phyloP scores from a whole-genome alignment of 148 eudicot species.

The Talinum fruticosum region DNA sequence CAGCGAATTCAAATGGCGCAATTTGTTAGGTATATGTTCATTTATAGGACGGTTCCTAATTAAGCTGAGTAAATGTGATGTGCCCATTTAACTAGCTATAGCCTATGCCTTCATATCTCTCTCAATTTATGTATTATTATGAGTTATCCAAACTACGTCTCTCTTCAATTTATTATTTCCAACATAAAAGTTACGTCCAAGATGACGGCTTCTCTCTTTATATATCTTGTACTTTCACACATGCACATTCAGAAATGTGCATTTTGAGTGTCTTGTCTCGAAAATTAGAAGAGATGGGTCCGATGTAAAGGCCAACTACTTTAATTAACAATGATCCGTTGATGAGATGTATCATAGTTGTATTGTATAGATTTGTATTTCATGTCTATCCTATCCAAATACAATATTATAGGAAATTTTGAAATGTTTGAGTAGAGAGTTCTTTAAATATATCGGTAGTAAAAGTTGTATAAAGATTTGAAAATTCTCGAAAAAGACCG shows the following conservation, averaged over 20 bases:
- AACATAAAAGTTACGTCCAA: neutral
- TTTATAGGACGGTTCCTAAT: conserved; percentile 8
- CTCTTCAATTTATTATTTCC: neutral
- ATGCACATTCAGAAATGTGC: neutral
- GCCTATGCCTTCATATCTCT: neutral
- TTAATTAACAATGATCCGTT: too few relatives aligned
- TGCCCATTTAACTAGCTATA: neutral
- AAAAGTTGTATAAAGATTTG: too few relatives aligned
- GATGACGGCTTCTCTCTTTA: neutral
- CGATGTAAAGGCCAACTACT: too few relatives aligned
- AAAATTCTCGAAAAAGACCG: too few relatives aligned
- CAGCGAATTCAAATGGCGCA: neutral
- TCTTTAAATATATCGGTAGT: too few relatives aligned
- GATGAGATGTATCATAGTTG: too few relatives aligned
- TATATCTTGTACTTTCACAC: neutral
- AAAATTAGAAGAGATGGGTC: too few relatives aligned
- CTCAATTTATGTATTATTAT: neutral
- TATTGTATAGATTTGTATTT: too few relatives aligned
- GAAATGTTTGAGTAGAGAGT: too few relatives aligned
- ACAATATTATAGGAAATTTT: too few relatives aligned
- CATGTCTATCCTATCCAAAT: too few relatives aligned
- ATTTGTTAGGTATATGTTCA: neutral
- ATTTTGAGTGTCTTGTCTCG: neutral
- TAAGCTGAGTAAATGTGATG: conserved; percentile 8
- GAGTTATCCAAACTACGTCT: neutral